Evolutionary conservation across 306 rosid species (phyloP).

Genomic region (Sphenostylis stenocarpa): DNA sequence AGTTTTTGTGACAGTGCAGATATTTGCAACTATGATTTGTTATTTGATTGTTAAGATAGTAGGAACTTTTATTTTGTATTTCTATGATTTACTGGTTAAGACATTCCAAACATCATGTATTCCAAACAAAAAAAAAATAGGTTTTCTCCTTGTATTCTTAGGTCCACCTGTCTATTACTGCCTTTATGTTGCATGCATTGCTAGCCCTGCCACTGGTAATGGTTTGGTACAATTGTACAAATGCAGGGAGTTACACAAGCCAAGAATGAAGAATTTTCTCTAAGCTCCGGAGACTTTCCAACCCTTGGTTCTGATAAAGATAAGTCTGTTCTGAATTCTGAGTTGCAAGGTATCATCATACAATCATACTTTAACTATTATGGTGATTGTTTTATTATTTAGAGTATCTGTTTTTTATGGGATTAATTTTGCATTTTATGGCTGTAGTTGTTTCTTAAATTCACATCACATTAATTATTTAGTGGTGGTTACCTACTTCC

Average conservation of each 20-base stretch:
- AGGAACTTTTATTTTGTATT: background rate
- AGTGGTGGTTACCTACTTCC: background rate
- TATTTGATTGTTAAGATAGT: background rate
- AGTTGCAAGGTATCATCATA: slow-evolving; percentile 57
- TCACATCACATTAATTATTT: background rate
- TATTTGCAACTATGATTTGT: background rate
- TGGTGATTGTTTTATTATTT: background rate
- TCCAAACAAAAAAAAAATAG: background rate
- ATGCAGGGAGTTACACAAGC: slow-evolving; percentile 63
- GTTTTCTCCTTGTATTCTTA: background rate
- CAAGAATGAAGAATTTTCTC: slow-evolving; percentile 74
- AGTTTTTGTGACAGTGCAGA: background rate
- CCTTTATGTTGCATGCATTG: background rate
- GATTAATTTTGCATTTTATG: background rate
- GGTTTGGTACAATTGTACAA: background rate
- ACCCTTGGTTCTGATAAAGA: slow-evolving; percentile 94
- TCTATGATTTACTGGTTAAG: background rate
- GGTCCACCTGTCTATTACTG: background rate
- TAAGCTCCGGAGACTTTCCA: slow-evolving; percentile 93
- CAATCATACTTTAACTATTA: background rate
- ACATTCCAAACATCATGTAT: background rate
- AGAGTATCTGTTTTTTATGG: background rate
- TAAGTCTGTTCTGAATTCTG: slow-evolving; percentile 56
- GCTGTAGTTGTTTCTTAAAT: background rate
- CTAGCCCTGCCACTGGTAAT: background rate